Conservation (phyloP, 2,329 filamentous ascomycete species). For the Chaetomiaceae sp. region DNA sequence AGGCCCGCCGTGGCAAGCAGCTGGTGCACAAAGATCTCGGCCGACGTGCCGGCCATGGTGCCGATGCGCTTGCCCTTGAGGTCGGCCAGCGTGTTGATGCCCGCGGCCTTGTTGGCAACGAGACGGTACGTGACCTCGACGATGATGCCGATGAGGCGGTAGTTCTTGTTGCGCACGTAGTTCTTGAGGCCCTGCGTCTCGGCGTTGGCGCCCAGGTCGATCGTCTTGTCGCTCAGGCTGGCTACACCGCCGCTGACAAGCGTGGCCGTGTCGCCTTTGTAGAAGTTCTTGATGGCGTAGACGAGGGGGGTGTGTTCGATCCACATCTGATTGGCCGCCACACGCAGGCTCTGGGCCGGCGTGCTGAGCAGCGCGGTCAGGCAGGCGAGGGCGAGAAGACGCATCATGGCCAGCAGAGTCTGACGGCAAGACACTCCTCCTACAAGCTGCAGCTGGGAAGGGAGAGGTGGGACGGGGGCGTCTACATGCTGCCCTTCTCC, state of each 20-base stretch:
- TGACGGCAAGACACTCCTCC: too few relatives aligned
- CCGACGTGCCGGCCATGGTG: conserved; percentile 29
- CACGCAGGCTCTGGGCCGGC: not conserved
- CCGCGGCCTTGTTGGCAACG: conserved; percentile 28
- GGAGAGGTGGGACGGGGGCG: too few relatives aligned
- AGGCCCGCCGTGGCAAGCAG: conserved; percentile 29
- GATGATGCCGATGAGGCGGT: conserved; percentile 31
- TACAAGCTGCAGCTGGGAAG: too few relatives aligned
- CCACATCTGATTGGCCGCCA: conserved; percentile 7
- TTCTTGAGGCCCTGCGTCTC: conserved; percentile 34
- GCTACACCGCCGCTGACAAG: conserved; percentile 31
- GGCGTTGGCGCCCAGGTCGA: conserved; percentile 33
- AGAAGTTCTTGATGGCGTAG: conserved; percentile 21
- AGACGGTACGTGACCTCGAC: conserved; percentile 33
- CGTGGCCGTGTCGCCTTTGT: conserved; percentile 17
- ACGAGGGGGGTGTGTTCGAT: conserved; percentile 22
- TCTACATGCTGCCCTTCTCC: too few relatives aligned
- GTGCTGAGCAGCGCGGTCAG: not conserved
- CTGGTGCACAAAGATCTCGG: conserved; percentile 32
- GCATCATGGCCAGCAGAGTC: not conserved
- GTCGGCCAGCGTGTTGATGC: conserved; percentile 27
- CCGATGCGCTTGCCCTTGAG: conserved; percentile 32
- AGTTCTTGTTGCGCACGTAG: conserved; percentile 29
- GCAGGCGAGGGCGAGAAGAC: not conserved
- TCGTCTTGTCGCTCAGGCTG: conserved; percentile 25